Base-by-base conservation (phyloP, 2,329 filamentous ascomycete species). In the Colletotrichum orchidophilum region DNA sequence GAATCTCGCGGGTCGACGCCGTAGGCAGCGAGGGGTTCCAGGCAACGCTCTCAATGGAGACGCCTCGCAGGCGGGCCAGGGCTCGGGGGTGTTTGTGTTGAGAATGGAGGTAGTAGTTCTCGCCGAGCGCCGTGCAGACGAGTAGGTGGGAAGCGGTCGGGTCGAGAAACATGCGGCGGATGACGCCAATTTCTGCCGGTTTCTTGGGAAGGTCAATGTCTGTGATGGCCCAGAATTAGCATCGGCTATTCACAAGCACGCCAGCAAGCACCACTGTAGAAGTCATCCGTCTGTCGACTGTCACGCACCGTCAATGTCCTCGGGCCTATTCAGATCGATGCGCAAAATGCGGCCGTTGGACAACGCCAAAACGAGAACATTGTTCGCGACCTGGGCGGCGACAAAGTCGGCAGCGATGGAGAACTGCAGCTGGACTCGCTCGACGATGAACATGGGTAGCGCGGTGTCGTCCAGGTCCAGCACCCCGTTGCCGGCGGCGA, bases 141-240 rank as follows among this genome's bases (percentile, higher is more conserved):
- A 99, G 90, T 31, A 99, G 87, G 83, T 99, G 96, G 6, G 95
- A 98, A 31, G 96, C 96, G 12, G 96, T 97, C 31, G 96, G 96
- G 79, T 99, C 96, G 78, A 99, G 93, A 84, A 99, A 99, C 89
- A 99, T 94, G 84, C 93, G 94, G 76, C 93, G 92, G 78, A 99
- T 98, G 63, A 97, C 89, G 75, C 96, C 96, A 71, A 96, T 90
- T 81, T 99, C 96, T 46, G 94, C 92, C 18, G 94, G 90, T 78
- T 96, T 96, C 84, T 97, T 97, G 46, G 96, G 96, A 8, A 99
- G 90, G 81, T 99, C 96, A 80, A 99, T 97, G 82, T 99, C 96
- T 97, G 76, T 11, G 63, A 46, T 11, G 50, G 50, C 31, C n/a
- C n/a, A 27, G 49, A n/a, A 63, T 73, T 66, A 73, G 67, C 63